Conservation (phyloP, 805 yeast species). For the Kluyveromyces dobzhanskii region DNA sequence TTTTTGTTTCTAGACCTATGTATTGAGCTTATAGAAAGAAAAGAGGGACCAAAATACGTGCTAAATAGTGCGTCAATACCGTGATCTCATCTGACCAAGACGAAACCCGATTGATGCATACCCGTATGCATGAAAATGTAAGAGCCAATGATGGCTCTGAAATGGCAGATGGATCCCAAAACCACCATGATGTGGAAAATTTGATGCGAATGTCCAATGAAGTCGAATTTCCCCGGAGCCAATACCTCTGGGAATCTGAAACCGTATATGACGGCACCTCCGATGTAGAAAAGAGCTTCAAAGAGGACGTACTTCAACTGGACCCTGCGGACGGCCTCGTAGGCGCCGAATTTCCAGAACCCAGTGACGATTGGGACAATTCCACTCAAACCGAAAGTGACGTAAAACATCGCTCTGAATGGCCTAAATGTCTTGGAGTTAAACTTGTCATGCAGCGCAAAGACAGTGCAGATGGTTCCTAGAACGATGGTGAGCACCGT, state of each 20-base stretch:
- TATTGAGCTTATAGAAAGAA: too few species aligned
- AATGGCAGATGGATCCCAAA: conserved; percentile 67
- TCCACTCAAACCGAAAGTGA: conserved; percentile 70
- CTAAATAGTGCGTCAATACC: too few species aligned
- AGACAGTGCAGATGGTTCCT: conserved; percentile 52
- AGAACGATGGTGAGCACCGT: conserved; percentile 39
- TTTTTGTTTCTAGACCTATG: too few species aligned
- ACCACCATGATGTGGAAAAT: conserved; percentile 75
- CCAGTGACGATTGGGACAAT: conserved; percentile 60
- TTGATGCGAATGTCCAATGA: conserved; percentile 76
- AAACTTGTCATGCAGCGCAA: conserved; percentile 61
- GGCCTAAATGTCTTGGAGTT: conserved; percentile 61
- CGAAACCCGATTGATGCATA: conserved; percentile 15
- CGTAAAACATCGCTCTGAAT: conserved; percentile 68
- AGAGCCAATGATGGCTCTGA: conserved; percentile 54
- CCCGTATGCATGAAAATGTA: conserved; percentile 34
- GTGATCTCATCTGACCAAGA: conserved; percentile 9
- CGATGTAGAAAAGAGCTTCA: conserved; percentile 67
- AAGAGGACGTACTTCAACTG: conserved; percentile 51
- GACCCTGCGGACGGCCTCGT: conserved; percentile 42
- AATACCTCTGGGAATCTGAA: conserved; percentile 64
- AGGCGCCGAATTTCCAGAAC: conserved; percentile 39
- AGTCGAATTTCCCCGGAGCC: conserved; percentile 55
- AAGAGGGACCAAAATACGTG: too few species aligned
- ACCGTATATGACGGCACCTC: conserved; percentile 77